Base-by-base conservation (phyloP, 2,329 filamentous ascomycete species). In the Diaporthe capsici region DNA sequence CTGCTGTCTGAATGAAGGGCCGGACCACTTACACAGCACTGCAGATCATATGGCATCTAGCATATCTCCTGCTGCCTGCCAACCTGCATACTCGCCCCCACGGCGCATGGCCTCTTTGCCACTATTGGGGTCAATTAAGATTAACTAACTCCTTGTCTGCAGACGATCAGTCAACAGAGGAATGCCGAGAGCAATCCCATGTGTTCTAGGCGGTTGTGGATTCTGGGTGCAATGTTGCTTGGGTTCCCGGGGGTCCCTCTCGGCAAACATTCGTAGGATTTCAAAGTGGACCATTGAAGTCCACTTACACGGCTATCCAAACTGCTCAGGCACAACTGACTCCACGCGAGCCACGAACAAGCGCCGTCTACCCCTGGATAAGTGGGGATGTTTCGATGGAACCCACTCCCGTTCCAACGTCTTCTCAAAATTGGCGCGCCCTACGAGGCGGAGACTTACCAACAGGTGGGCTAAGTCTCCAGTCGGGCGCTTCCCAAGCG, bases 1-100 rank as follows among this genome's bases (percentile, higher is more conserved):
- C 44, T 67, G 61, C 42, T 49, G 61, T n/a, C 61, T 67, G 61
- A 37, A 67, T 67, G 44, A 13, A 37, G 34, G 57, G 57, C 20
- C 57, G 22, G 34, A 13, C 25, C 60, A 44, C 17, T 49, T 34
- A 13, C 12, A 31, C 42, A 60, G 34, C 17, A 22, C 34, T 22
- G 34, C 34, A 39, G 9, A 37, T 12, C n/a, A 28, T 63, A 47
- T 9, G 20, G 60, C 60, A 44, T n/a, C 4, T n/a, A 28, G 10
- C 22, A 42, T 28, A 20, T 9, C 39, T 44, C 39, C 15, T 63
- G 60, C 60, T 63, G 39, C 60, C 60, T 55, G 13, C 51, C 25
- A 28, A 25, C 25, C 51, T 44, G 39, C 37, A 31, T 17, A 5
- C n/a, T 44, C n/a, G 63, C 28, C 31, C 63, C 42, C 61, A 2